Conservation (phyloP, 495 filamentous ascomycete species). For the Acidomyces sp. region DNA sequence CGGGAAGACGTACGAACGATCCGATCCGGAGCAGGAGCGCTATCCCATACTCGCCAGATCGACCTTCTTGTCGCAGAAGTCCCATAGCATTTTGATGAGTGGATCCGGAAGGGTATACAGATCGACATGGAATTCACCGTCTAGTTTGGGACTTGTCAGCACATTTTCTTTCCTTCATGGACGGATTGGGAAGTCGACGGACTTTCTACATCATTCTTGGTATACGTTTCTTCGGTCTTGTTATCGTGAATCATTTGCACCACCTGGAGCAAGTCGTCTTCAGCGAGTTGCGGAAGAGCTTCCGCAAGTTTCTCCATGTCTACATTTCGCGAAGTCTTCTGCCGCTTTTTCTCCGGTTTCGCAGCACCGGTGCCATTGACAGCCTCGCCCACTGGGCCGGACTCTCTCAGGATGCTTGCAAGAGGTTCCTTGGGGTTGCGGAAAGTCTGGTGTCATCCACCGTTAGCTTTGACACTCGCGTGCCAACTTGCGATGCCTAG, state of each 20-base stretch:
- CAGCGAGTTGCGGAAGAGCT: conserved; percentile 65
- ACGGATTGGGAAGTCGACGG: conserved; percentile 27
- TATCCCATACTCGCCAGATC: no score
- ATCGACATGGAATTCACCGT: conserved; percentile 97
- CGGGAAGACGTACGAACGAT: no score
- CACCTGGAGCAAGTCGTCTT: conserved; percentile 84
- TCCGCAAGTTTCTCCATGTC: conserved; percentile 98
- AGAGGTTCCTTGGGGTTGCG: conserved; percentile 82
- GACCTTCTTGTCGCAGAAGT: conserved; percentile 42
- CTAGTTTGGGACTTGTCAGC: conserved; percentile 30
- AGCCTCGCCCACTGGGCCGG: conserved; percentile 53
- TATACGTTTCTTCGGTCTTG: conserved; percentile 82
- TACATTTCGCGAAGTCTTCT: conserved; percentile 53
- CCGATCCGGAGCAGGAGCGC: no score
- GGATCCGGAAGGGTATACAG: conserved; percentile 84
- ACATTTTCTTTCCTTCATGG: neutral
- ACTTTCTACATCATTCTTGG: conserved; percentile 94
- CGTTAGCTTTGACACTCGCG: neutral
- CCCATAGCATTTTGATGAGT: conserved; percentile 84
- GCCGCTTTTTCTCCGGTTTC: conserved; percentile 57
- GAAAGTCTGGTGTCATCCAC: conserved; percentile 61
- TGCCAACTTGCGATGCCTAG: neutral
- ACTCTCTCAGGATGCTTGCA: conserved; percentile 57
- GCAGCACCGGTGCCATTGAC: conserved; percentile 46
- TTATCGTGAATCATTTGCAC: conserved; percentile 98